phyloP scores from a whole-genome alignment of 2,329 filamentous ascomycete genomes.

The Penicillium capsulatum region DNA sequence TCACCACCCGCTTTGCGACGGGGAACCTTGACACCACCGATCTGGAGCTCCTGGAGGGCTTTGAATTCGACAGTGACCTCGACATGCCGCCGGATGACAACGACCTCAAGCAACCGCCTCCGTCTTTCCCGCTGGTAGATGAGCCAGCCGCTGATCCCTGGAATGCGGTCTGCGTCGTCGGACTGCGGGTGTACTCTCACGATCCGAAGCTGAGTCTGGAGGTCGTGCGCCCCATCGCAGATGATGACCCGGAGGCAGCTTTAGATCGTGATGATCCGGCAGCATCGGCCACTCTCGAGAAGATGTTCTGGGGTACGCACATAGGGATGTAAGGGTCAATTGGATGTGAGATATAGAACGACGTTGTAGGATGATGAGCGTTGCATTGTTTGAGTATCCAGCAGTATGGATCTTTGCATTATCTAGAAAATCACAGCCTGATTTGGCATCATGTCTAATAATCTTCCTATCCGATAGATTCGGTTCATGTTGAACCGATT shows the following conservation, averaged over 20 bases:
- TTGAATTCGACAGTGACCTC: slow-evolving; percentile 43
- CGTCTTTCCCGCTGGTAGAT: slow-evolving; percentile 1
- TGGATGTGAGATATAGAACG: too few relatives aligned
- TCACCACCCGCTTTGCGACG: slow-evolving; percentile 24
- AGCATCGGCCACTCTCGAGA: slow-evolving; percentile 31
- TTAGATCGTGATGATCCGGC: slow-evolving; percentile 44
- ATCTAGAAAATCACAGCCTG: too few relatives aligned
- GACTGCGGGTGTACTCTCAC: slow-evolving; percentile 55
- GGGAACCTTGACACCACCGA: slow-evolving; percentile 26
- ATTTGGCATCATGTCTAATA: too few relatives aligned
- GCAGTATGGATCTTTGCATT: neutral
- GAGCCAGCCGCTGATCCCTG: slow-evolving; percentile 43
- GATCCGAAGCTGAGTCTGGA: slow-evolving; percentile 49
- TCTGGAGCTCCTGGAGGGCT: slow-evolving; percentile 36
- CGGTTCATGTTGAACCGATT: neutral
- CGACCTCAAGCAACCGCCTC: slow-evolving; percentile 8
- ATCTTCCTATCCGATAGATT: slow-evolving; percentile 1
- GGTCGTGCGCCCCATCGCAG: slow-evolving; percentile 46
- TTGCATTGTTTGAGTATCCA: neutral
- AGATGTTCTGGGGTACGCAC: slow-evolving; percentile 15
- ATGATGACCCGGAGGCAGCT: slow-evolving; percentile 38
- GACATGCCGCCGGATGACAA: slow-evolving; percentile 37
- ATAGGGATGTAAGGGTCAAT: neutral
- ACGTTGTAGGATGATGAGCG: too few relatives aligned
- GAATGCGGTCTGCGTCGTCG: slow-evolving; percentile 60